Base-by-base conservation (phyloP, 2,329 filamentous ascomycete genomes). In the Aspergillus novoparasiticus region DNA sequence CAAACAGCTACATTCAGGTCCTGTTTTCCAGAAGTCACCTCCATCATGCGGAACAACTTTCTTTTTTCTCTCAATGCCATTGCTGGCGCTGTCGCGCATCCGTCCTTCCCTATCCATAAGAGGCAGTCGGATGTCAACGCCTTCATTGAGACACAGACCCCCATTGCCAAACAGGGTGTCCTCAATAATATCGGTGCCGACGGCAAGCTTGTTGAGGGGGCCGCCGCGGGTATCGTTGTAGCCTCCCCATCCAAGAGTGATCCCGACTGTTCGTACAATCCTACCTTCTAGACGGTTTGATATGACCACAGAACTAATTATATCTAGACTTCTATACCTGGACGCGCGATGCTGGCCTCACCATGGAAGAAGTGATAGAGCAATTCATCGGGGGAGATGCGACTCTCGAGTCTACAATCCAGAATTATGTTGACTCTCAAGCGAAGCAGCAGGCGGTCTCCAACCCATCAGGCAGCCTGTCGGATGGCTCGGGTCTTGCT, bases 271-370 rank as follows among this genome's bases (percentile, higher is more conserved):
- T 68, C 71, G 79, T 76, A 21, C 32, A n/a, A 23, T 6, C 9
- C 10, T 14, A 0, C 2, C 14, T 10, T 16, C 3, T 21, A 19
- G 8, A 43, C 32, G 23, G 14, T 9, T 46, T 9, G 1, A 32
- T 23, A 23, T 19, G 3, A 14, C 16, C 39, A 41, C 6, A 30
- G 12, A 30, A 26, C 34, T 63, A 28, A 63, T 21, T 12, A 9
- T 5, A 16, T 8, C 3, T n/a, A 91, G 89, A 93, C 76, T 92
- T 85, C 71, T 93, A 87, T 72, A 91, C 89, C 1, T 93, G 91
- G 90, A 92, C 88, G 1, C 81, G 91, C 73, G 91, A 94, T 73
- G 84, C 88, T 23, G 89, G 88, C 28, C 82, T 93, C 32, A 87
- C 87, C 2, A 86, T 90, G 79, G 91, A 91, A 78, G 81, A 81